Percentiles rank a stretch among this genome's conserved stretches.
phyloP scores from a whole-genome alignment of 1,139 yeast species.

The Zygosaccharomyces sapae region DNA sequence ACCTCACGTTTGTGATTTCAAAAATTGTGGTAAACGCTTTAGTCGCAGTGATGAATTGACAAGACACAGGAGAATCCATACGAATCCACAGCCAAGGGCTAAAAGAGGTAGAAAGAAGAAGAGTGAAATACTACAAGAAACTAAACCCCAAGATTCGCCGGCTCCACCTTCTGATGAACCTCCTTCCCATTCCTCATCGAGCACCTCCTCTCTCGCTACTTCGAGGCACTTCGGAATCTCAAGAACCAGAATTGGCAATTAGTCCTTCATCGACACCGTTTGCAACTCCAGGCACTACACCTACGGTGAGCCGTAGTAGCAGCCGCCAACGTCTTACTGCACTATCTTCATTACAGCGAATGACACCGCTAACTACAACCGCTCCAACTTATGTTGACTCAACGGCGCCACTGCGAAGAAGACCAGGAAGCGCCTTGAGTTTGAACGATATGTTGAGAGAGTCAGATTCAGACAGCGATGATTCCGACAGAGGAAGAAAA shows the following conservation, averaged over 20 bases:
- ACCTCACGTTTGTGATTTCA: conserved; percentile 67
- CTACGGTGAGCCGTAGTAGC: conserved; percentile 16
- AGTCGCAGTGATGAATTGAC: conserved; percentile 67
- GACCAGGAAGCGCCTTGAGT: conserved; percentile 28
- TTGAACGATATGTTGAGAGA: conserved; percentile 22
- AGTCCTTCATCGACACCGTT: conserved; percentile 2
- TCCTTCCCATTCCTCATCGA: conserved; percentile 2
- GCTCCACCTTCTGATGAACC: conserved; percentile 1
- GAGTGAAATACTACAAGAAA: conserved; percentile 12
- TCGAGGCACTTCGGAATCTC: conserved; percentile 1
- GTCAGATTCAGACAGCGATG: conserved; percentile 23
- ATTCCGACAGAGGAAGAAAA: conserved; percentile 2
- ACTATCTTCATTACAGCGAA: conserved; percentile 38
- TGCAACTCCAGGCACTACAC: conserved; percentile 2
- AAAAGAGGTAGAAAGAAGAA: conserved; percentile 48
- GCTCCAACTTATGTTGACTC: conserved; percentile 8
- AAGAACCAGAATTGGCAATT: conserved; percentile 2
- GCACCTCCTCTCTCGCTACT: conserved; percentile 9
- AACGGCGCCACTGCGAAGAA: conserved; percentile 16
- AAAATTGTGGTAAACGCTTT: conserved; percentile 64
- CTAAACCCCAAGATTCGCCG: conserved; percentile 5
- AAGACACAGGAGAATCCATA: conserved; percentile 62
- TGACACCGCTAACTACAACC: conserved; percentile 36
- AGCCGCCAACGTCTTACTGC: conserved; percentile 31
- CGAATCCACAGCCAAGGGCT: conserved; percentile 50